Evolutionary conservation across 345 rosid species (phyloP).

Genomic region (Salix caprea): DNA sequence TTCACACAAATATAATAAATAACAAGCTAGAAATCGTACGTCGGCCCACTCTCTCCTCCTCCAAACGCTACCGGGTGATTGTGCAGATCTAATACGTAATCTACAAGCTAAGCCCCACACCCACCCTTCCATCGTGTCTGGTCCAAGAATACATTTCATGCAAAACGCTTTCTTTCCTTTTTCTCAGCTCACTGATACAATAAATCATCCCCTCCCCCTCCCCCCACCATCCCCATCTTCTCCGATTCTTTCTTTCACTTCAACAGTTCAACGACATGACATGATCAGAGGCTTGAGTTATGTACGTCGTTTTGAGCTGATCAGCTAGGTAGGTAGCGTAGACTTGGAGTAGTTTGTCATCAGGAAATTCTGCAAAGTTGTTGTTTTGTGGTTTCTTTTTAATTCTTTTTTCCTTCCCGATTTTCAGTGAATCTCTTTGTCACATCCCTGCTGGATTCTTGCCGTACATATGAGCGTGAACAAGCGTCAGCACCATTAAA

Average conservation of each 20-base stretch:
- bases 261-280: too few relatives aligned
- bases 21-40: neutral
- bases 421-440: constrained; percentile 6
- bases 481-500: neutral
- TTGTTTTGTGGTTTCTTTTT: neutral
- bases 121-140: too few relatives aligned
- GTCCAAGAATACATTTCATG: too few relatives aligned
- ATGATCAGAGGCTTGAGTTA: neutral
- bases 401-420: neutral
- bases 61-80: constrained; percentile 1
- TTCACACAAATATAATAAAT: neutral
- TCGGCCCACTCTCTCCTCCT: neutral
- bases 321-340: neutral
- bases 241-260: too few relatives aligned
- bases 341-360: neutral
- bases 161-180: too few relatives aligned
- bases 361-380: constrained; percentile 9
- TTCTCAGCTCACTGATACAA: too few relatives aligned
- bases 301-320: neutral
- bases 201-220: too few relatives aligned
- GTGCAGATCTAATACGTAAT: constrained; percentile 24
- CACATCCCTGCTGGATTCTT: constrained; percentile 9
- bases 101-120: neutral
- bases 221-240: too few relatives aligned
- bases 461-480: constrained; percentile 10